phyloP scores from a whole-genome alignment of 2,329 filamentous ascomycete genomes.

The Cercospora janseana region DNA sequence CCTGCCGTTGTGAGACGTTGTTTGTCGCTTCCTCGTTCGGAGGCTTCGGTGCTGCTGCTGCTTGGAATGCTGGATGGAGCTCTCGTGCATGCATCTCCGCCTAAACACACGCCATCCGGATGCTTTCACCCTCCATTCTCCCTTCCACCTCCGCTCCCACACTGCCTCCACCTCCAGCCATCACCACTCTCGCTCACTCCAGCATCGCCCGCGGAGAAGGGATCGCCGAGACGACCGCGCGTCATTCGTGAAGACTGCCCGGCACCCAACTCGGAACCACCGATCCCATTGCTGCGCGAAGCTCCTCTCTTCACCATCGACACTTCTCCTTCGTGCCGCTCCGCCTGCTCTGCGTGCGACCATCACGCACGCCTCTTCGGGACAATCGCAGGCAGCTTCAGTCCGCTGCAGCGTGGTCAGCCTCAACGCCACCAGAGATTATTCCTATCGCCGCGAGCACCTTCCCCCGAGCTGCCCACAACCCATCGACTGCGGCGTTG shows the following conservation, averaged over 20 bases:
- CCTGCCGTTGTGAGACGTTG: too few species aligned
- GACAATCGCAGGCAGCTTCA: background rate
- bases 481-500: constrained; percentile 1
- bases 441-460: constrained; percentile 6
- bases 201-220: too few species aligned
- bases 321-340: background rate
- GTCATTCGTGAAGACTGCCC: background rate
- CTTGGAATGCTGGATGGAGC: too few species aligned
- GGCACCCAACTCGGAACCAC: background rate
- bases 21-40: too few species aligned
- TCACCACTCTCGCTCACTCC: too few species aligned
- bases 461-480: constrained; percentile 1
- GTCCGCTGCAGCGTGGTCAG: background rate
- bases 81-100: too few species aligned
- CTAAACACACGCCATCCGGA: too few species aligned
- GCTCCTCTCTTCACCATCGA: too few species aligned
- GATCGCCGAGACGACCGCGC: background rate
- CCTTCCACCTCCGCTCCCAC: too few species aligned
- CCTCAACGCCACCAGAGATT: background rate
- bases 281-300: background rate
- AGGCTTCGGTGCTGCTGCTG: too few species aligned
- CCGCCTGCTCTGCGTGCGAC: background rate
- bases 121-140: too few species aligned
- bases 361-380: background rate
- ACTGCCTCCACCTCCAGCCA: too few species aligned